A percentile compares a stretch with the other conserved stretches of the same genome.
These are phyloP conservation scores for Ceratocystis alfenasii DNA, from an alignment of 2,329 filamentous ascomycete genomes.

Conservation along the genomic window DNA sequence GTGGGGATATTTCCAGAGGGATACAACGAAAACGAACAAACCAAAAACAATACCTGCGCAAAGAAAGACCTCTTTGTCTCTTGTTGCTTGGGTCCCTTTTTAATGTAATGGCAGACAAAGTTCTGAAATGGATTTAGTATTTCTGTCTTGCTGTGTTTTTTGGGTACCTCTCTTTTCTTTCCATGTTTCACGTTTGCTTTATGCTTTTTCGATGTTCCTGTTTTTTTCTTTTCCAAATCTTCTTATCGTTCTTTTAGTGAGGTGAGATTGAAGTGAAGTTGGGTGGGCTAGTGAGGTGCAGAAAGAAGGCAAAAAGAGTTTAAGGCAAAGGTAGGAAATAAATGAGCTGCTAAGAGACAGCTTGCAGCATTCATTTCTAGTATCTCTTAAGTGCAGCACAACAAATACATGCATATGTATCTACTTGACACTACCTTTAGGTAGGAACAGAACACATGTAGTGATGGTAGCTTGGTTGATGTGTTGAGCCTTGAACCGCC, in stretches of 20 bases:
- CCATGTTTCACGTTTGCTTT: conserved; percentile 5
- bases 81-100: neutral
- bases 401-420: no score
- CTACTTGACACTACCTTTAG: no score
- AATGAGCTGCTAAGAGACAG: neutral
- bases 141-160: conserved; percentile 6
- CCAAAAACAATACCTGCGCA: no score
- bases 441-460: no score
- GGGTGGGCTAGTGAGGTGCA: no score
- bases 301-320: no score
- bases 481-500: no score
- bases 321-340: neutral
- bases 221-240: conserved; percentile 1
- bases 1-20: conserved; percentile 2
- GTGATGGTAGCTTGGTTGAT: no score
- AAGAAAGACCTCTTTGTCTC: no score
- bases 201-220: neutral
- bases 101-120: neutral
- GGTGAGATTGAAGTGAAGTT: no score
- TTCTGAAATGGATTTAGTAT: neutral
- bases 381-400: no score
- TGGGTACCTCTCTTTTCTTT: conserved; percentile 2
- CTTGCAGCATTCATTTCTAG: no score
- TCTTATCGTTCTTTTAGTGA: neutral
- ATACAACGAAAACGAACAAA: neutral